Base-by-base conservation (phyloP, 345 rosid genomes). In the Crucihimalaya himalaica region DNA sequence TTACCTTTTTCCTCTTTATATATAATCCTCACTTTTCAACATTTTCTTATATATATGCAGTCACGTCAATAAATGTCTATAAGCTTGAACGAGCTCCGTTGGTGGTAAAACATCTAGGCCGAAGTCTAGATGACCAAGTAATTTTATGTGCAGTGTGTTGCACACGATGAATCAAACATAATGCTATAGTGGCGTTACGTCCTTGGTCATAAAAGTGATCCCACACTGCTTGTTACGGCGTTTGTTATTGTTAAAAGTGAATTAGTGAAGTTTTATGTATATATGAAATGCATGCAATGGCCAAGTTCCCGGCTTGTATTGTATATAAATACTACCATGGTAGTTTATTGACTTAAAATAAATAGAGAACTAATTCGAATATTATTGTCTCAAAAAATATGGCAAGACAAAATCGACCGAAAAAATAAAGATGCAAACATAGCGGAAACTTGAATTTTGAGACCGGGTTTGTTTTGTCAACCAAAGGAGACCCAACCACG, bases 401-500 rank as follows among this genome's bases (percentile, higher is more conserved):
- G 53, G 70, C 2, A 61, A 19, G 63, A 52, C 35, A 63, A 40
- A 32, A 39, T 28, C 5, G 40, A n/a, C 55, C 37, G 62, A 72
- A 45, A 42, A 45, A n/a, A 31, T 64, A 29, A 43, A 64, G 50
- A 23, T 43, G 28, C 43, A 21, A 54, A 42, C 19, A 63, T 59
- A 42, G 40, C 9, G 39, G 46, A 64, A 64, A 47, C 58, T 65
- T 45, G 50, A 27, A 34, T 54, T 55, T 53, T 3, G 13, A 32
- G 66, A 56, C 40, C 50, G 13, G 40, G 21, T 34, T 74, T 65
- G 66, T 66, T 56, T 74, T 57, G 72, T 74, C 59, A 64, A 72
- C 63, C 3, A 63, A 52, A 32, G 51, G 5, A 71, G 52, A 61
- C 43, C 39, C 9, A 20, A 46, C 19, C 37, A 47, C 72, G 16